Evolutionary conservation across 2,329 filamentous ascomycete genomes (phyloP), one percentile per base, ranked within the genome.

Genomic region (Knoxdaviesia capensis): DNA sequence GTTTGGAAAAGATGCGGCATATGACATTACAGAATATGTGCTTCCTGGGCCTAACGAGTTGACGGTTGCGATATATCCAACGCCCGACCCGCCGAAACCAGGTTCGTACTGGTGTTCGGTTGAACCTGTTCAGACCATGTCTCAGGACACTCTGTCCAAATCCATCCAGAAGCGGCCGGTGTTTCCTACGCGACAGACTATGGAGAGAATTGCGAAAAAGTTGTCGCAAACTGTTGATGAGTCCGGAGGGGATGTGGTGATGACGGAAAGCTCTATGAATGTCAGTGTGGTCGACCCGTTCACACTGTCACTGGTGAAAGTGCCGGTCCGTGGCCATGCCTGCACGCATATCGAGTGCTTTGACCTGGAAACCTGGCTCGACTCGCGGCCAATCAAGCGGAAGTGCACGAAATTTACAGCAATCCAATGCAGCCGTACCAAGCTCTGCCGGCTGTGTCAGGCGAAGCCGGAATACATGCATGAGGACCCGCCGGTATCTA

Each of bases 331-430:
- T 31, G 77, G 84, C 30, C 61, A 52, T 6, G 50, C 56, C 3
- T 98, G 90, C 55, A 62, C 63, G 29, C 88, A 98, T 54, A 63
- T 79, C 34, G 84, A 94, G 53, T 94, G 86, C 54, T 94, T 96
- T 54, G 88, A 96, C 54, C 72, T 94, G 6, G 70, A 80, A 20
- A 87, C 73, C 1, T 96, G 84, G 63, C 68, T 98, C 6, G 57
- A 65, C 9, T 83, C 79, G 5, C 74, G 83, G 36, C 63, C 65
- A 5, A 58, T 60, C 9, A 68, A 66, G 46, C 54, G 41, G 29
- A 50, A 49, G 31, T 66, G 62, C 48, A 50, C 52, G 3, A 8
- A 6, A 6, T 10, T 8, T 6, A 37, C 11, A 5, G 33, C 30
- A 3, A 10, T 20, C 5, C 10, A 11, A 6, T 44, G 42, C 33